phyloP scores from a whole-genome alignment of 192 early-diverging fungal species.

The Umbelopsis isabellina region DNA sequence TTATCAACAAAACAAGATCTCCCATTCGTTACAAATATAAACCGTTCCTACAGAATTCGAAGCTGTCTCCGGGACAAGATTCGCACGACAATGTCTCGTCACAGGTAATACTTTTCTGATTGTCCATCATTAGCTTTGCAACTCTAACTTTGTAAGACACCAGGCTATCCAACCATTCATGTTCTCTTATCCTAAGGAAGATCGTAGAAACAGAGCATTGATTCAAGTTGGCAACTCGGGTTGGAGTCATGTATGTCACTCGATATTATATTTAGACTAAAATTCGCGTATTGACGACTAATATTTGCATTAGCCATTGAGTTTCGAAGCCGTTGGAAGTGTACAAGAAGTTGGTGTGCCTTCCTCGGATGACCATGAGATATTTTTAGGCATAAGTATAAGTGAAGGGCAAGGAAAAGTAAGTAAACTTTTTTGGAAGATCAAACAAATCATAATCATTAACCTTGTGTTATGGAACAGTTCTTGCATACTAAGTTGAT shows the following conservation, averaged over 20 bases:
- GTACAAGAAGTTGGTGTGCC: constrained; percentile 61
- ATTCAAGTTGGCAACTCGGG: constrained; percentile 64
- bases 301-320: constrained; percentile 58
- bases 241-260: constrained; percentile 58
- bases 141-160: neutral
- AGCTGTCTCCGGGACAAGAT: constrained; percentile 61
- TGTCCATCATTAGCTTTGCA: too few relatives aligned
- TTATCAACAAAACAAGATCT: constrained; percentile 78
- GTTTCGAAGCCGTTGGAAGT: constrained; percentile 86
- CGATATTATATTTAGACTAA: neutral
- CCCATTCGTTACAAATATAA: constrained; percentile 62
- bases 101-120: neutral
- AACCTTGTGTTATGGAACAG: constrained; percentile 2
- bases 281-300: constrained; percentile 3
- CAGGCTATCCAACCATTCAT: constrained; percentile 42
- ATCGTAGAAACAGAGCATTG: constrained; percentile 72
- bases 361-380: constrained; percentile 27
- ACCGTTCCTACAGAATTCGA: constrained; percentile 60
- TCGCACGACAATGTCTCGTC: neutral
- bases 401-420: constrained; percentile 75
- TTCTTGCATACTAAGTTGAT: constrained; percentile 73
- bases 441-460: neutral
- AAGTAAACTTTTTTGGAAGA: neutral
- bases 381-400: constrained; percentile 70
- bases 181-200: constrained; percentile 80